phyloP scores from a whole-genome alignment of 108 stramenopile genomes.

The Stephanodiscus minutulus region DNA sequence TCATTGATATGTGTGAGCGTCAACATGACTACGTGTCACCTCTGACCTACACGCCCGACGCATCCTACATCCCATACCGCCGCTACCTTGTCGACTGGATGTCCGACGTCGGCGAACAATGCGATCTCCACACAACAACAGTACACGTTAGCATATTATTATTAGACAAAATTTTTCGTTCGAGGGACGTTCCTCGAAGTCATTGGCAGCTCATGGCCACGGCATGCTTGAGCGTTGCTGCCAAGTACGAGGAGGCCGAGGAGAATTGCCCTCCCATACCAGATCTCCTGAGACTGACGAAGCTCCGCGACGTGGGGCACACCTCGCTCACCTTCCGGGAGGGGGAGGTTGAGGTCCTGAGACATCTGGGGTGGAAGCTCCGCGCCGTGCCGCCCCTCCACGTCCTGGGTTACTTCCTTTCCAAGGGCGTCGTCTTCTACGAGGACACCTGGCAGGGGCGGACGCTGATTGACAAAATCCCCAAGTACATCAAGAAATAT shows the following conservation, averaged over 20 bases:
- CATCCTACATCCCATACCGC: slow-evolving; percentile 85
- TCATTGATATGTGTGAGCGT: slow-evolving; percentile 74
- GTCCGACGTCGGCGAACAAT: slow-evolving; percentile 89
- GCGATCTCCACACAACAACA: slow-evolving; percentile 78
- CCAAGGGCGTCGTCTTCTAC: slow-evolving; percentile 76
- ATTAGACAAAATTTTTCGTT: slow-evolving; percentile 86
- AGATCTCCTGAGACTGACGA: slow-evolving; percentile 80
- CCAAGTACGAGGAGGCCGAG: slow-evolving; percentile 93
- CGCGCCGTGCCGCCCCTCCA: slow-evolving; percentile 85
- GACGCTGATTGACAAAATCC: slow-evolving; percentile 86
- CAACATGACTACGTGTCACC: slow-evolving; percentile 84
- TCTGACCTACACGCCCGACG: slow-evolving; percentile 58
- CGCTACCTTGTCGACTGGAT: slow-evolving; percentile 93
- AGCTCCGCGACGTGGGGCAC: slow-evolving; percentile 67
- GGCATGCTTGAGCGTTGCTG: slow-evolving; percentile 85
- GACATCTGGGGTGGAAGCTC: slow-evolving; percentile 77
- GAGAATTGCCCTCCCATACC: slow-evolving; percentile 90
- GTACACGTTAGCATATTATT: slow-evolving; percentile 84
- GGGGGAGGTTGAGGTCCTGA: slow-evolving; percentile 82
- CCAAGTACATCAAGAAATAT: slow-evolving; percentile 91
- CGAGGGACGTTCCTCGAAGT: slow-evolving; percentile 66
- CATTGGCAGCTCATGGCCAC: slow-evolving; percentile 93
- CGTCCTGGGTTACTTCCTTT: slow-evolving; percentile 78
- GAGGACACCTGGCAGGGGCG: slow-evolving; percentile 87
- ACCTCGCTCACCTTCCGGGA: slow-evolving; percentile 85